These are phyloP conservation scores for Penicillium sp. DNA, from an alignment of 2,329 filamentous ascomycete genomes.

Conservation along the genomic window DNA sequence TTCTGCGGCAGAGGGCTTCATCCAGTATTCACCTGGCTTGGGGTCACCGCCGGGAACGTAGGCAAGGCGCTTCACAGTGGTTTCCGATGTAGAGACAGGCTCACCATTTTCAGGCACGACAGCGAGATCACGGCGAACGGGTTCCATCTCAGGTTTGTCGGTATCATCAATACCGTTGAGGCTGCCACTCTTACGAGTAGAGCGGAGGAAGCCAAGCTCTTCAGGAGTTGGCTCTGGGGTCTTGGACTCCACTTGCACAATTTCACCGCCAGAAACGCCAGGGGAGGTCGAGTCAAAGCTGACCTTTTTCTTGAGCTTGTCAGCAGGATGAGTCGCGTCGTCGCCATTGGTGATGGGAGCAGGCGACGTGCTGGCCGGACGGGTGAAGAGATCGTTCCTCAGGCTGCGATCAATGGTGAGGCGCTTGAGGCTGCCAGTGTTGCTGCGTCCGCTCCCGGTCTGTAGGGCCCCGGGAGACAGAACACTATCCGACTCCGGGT, in stretches of 20 bases:
- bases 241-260: conserved; percentile 52
- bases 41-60: conserved; percentile 45
- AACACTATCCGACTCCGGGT: conserved; percentile 74
- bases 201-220: conserved; percentile 60
- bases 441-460: conserved; percentile 62
- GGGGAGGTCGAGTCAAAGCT: conserved; percentile 76
- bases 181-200: conserved; percentile 50
- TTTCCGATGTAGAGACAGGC: conserved; percentile 38
- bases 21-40: conserved; percentile 79
- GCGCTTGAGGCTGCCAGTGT: conserved; percentile 75
- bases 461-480: conserved; percentile 82
- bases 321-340: conserved; percentile 37
- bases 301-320: conserved; percentile 69
- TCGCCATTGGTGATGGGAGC: conserved; percentile 38
- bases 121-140: conserved; percentile 70
- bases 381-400: conserved; percentile 61
- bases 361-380: conserved; percentile 36
- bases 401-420: conserved; percentile 88
- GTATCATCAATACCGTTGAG: conserved; percentile 41
- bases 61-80: conserved; percentile 28
- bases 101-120: conserved; percentile 65
- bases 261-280: conserved; percentile 45
- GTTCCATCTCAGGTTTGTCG: conserved; percentile 62
- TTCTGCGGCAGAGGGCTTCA: conserved; percentile 70
- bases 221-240: conserved; percentile 56